Conservation (phyloP, 2,329 filamentous ascomycete species). For the Penicillium sp. region DNA sequence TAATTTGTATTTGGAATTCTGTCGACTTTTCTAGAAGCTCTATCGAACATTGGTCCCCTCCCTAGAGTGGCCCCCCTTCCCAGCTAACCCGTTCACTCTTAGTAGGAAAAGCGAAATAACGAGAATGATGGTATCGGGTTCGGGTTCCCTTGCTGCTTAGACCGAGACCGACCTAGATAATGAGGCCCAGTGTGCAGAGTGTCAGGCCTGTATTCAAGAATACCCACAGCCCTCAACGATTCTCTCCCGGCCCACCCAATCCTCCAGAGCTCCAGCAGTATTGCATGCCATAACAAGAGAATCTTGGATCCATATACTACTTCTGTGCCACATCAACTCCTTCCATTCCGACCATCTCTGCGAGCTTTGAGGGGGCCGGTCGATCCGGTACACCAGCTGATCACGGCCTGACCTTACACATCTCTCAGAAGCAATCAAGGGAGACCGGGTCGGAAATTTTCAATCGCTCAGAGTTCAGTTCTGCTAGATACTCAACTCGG, state of each 20-base stretch:
- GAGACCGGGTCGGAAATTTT: not conserved
- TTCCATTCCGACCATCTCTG: not conserved
- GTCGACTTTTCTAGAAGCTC: conserved; percentile 4
- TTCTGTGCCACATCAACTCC: not conserved
- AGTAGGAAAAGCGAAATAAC: no score
- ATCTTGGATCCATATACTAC: not conserved
- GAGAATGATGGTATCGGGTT: no score
- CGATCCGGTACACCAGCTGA: not conserved
- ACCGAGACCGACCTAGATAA: no score
- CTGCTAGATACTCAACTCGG: not conserved
- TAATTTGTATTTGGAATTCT: conserved; percentile 1
- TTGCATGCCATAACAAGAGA: not conserved
- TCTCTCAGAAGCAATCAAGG: not conserved
- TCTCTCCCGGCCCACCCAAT: not conserved
- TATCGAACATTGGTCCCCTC: not conserved
- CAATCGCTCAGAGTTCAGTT: not conserved
- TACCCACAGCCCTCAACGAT: not conserved
- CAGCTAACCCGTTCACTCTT: no score
- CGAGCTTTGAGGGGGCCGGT: not conserved
- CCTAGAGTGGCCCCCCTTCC: no score
- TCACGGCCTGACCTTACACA: not conserved
- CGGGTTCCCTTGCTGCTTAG: no score
- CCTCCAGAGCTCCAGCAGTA: not conserved
- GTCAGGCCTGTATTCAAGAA: not conserved
- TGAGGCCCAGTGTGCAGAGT: no score